Evolutionary conservation across 768 basidiomycete species (phyloP), one percentile per base, ranked within the genome.

Genomic region (Podaxis mareebaensis): DNA sequence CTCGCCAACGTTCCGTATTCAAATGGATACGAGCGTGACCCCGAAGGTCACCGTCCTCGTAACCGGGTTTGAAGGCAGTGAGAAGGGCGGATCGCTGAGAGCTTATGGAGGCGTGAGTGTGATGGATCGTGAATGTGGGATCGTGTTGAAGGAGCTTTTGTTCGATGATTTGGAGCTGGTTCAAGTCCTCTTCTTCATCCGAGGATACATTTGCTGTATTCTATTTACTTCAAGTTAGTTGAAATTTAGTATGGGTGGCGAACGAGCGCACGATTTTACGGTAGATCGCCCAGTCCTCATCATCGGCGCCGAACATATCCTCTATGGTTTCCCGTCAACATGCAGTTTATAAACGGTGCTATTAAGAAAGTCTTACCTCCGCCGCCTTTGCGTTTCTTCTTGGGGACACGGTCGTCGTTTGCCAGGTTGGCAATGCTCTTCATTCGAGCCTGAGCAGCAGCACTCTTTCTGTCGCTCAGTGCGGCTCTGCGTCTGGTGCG

Each of bases 201-300:
- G 93, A 95, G 13, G 95, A 91, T 11, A 78, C 81, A 0, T 85
- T 83, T 3, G 87, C 81, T 3, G 82, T 85, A 70, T 92, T 92
- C 91, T 93, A 33, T 38, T 15, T 11, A 33, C 24, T 33, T 7
- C 17, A 57, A 26, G 22, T 28, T 53, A 53, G 33, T 52, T 15
- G 36, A 4, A 30, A 13, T 30, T 38, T 13, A 15, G 20, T 10
- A 38, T 17, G 49, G 38, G 30, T 46, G 49, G 53, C 48, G 2
- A 33, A 30, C 6, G 3, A 10, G 24, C 85, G 66, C 72, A 96
- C 96, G 64, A 99, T 95, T 76, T 98, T 95, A 67, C 96, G 92
- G 72, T 99, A 99, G 63, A 99, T 95, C 0, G 90, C 90, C 96
- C 96, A 99, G 71, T 99, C 96, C 6, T 91, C 95, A 71, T 99